Evolutionary conservation across 2,329 filamentous ascomycete species (phyloP), one percentile per base, ranked within the genome.

Genomic region (Scleromitrula shiraiana): DNA sequence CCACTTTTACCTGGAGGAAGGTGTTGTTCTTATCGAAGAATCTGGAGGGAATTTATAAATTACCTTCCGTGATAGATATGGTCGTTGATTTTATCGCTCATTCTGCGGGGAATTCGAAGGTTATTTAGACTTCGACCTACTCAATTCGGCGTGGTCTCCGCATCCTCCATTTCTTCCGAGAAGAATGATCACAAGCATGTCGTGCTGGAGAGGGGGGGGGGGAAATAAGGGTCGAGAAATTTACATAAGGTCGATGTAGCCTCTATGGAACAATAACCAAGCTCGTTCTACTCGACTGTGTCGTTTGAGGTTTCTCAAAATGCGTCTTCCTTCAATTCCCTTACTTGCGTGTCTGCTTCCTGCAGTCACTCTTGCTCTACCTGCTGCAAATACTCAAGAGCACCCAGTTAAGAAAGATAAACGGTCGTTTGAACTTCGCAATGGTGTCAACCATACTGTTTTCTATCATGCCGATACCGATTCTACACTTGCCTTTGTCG

Each of bases 401-500:
- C 17, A 36, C 42, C 23, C 40, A 36, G 20, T 23, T 46, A n/a
- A 17, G 46, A 49, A 51, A 50, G 61, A 63, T 38, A 65, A 65
- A 47, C 54, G 60, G 9, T 64, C 63, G 3, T 58, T 60, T 33
- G 59, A 66, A 17, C 52, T 61, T 37, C 59, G 61, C 26, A 53
- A 67, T 59, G 68, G 68, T 6, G 59, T 65, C 27, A 67, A 64
- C 4, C 70, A 70, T 54, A 71, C 65, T 14, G 65, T 74, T 29
- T 74, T 73, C 50, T 67, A 74, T 51, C 71, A 75, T 57, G 65
- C 65, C n/a, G 67, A 66, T 1, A 73, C 71, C 1, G 65, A 64
- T 33, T 65, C 68, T 1, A 69, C 60, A 22, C 54, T 76, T 37
- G 66, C 71, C 19, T 74, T 69, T 48, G 72, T 76, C 22, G 69